These are phyloP conservation scores for Pugionium cornutum DNA, from an alignment of 345 rosid genomes.

Conservation along the genomic window DNA sequence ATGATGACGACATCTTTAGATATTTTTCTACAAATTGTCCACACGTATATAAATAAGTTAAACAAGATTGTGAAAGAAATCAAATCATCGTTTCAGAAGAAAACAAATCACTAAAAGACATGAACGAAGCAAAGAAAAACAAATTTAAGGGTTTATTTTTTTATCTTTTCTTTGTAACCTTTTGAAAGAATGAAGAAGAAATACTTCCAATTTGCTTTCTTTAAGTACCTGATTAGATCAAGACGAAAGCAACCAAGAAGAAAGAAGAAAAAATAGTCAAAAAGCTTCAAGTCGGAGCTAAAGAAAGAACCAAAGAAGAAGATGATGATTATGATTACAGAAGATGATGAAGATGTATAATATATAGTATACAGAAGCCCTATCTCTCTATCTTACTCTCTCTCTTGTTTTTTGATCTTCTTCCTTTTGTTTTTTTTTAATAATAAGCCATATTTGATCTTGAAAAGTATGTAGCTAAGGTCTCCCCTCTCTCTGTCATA, in stretches of 20 bases:
- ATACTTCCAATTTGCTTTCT: not conserved
- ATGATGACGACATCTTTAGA: constrained; percentile 41
- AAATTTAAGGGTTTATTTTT: constrained; percentile 24
- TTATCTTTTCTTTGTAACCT: constrained; percentile 23
- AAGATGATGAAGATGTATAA: constrained; percentile 39
- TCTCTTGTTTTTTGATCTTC: constrained; percentile 35
- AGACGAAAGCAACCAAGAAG: constrained; percentile 56
- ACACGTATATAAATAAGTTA: not conserved
- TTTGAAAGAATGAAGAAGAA: not conserved
- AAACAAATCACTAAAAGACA: constrained; percentile 45
- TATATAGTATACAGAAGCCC: constrained; percentile 41
- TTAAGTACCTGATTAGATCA: constrained; percentile 34
- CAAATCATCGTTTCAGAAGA: constrained; percentile 33
- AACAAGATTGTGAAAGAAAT: constrained; percentile 13
- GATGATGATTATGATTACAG: constrained; percentile 43
- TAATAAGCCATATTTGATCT: constrained; percentile 32
- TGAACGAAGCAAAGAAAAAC: constrained; percentile 31
- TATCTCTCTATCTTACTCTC: constrained; percentile 32
- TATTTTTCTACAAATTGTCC: constrained; percentile 31
- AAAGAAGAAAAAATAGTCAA: constrained; percentile 20
- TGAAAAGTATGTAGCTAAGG: constrained; percentile 39
- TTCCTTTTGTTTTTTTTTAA: not conserved
- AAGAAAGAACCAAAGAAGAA: constrained; percentile 48
- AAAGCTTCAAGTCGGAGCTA: constrained; percentile 35
- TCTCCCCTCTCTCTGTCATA: constrained; percentile 9